Conservation (phyloP, 2,329 filamentous ascomycete genomes). For the Fusarium beomiforme region DNA sequence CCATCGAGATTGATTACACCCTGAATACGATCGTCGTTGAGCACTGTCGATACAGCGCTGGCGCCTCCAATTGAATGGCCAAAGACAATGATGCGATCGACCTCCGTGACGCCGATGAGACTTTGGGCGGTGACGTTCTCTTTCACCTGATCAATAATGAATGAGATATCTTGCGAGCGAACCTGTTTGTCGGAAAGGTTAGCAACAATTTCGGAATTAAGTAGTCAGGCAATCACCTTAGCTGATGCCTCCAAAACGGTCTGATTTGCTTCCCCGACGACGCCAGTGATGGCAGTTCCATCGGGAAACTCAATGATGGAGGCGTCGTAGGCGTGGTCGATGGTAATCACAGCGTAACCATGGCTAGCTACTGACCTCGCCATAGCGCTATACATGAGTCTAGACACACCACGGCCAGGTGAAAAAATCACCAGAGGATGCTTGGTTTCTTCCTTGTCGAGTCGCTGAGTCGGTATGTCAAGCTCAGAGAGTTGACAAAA, state of each 20-base stretch:
- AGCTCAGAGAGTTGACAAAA: neutral
- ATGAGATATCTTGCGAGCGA: neutral
- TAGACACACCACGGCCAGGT: neutral
- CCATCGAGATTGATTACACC: neutral
- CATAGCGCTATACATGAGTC: neutral
- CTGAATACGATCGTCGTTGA: neutral
- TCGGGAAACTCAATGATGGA: neutral
- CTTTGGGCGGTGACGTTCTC: neutral
- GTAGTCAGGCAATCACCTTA: neutral
- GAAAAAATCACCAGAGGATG: neutral
- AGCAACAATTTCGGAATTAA: neutral
- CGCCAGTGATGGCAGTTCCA: neutral
- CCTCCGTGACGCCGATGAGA: neutral
- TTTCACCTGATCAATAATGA: neutral
- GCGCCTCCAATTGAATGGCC: neutral
- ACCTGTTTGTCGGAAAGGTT: neutral
- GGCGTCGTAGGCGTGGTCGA: neutral
- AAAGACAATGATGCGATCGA: neutral
- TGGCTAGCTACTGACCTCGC: neutral
- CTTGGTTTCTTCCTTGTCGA: neutral
- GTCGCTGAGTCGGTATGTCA: accelerated
- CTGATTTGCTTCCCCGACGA: neutral
- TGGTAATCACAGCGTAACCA: neutral
- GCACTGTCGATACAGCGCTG: neutral
- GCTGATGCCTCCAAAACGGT: neutral